Evolutionary conservation across 2,329 filamentous ascomycete species (phyloP), one percentile per base, ranked within the genome.

Genomic region (Chaetoscypha palmicola): DNA sequence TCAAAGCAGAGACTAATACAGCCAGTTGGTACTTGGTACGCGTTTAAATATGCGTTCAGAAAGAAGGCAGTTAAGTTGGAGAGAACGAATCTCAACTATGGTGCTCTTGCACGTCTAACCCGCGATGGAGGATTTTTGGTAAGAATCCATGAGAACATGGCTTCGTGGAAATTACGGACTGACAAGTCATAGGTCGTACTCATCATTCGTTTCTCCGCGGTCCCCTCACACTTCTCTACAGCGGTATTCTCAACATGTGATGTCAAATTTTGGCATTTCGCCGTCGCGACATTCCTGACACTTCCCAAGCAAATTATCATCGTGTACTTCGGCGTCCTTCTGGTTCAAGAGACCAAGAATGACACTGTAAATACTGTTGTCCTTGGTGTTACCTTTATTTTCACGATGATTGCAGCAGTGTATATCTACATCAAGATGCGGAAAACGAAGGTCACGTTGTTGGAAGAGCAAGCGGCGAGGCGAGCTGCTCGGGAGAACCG

Each of bases 191-290:
- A 64, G 63, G 62, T 68, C 36, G 61, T 68, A 17, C 60, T 68
- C 38, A 53, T 67, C 12, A 65, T 68, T 39, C 64, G 66, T 21
- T 63, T 68, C 40, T 67, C 65, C 33, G 57, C 66, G 26, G 62
- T 68, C 21, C 66, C 66, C 11, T 63, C 64, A 9, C 66, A 68
- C 50, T 64, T 68, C 52, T 65, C 64, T 3, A 68, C 66, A 1
- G 66, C 66, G n/a, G 64, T 68, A 21, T 68, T 68, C 47, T 64
- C 66, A 8, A 66, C 64, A 21, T 67, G 65, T 55, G 62, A 66
- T 43, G 64, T 68, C 28, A 63, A 60, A 36, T 68, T 68, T 54
- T 66, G 65, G 63, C 52, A 61, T 41, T 68, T 66, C 39, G 58
- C 62, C 43, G 42, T 68, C 37, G 64, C 66, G 2, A 68, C 65